These are phyloP conservation scores for Aureobasidium mangrovei DNA, from an alignment of 2,329 filamentous ascomycete genomes.

Conservation along the genomic window DNA sequence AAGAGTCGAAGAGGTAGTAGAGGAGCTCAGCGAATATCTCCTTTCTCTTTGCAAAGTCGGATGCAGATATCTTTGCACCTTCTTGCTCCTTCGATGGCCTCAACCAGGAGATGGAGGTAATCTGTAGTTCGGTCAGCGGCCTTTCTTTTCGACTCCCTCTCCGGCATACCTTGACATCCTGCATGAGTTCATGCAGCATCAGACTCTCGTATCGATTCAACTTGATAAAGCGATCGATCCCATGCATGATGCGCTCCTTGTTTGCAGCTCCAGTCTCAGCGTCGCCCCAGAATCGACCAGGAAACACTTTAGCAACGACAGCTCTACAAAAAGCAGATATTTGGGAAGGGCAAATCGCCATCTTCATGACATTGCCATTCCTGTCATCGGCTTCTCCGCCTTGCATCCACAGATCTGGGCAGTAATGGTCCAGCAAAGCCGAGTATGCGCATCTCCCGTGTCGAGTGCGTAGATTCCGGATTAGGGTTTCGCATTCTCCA, in stretches of 20 bases:
- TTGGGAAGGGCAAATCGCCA: conserved; percentile 57
- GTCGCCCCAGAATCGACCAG: conserved; percentile 63
- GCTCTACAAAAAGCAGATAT: conserved; percentile 85
- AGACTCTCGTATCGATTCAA: conserved; percentile 74
- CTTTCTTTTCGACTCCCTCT: not conserved
- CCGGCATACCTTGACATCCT: conserved; percentile 61
- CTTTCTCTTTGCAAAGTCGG: conserved; percentile 64
- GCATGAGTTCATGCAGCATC: conserved; percentile 66
- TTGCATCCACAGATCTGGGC: conserved; percentile 41
- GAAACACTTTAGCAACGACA: conserved; percentile 63
- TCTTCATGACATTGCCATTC: conserved; percentile 44
- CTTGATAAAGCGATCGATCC: conserved; percentile 68
- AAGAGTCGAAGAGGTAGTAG: conserved; percentile 88
- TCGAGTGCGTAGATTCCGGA: conserved; percentile 58
- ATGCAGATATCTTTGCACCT: conserved; percentile 52
- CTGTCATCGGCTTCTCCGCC: not conserved
- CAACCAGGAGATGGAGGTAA: conserved; percentile 53
- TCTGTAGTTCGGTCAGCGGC: not conserved
- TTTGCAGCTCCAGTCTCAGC: conserved; percentile 51
- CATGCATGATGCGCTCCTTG: conserved; percentile 50
- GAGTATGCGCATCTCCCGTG: conserved; percentile 71
- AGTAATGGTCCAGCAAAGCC: conserved; percentile 73
- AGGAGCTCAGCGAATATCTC: conserved; percentile 78
- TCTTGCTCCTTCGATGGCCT: conserved; percentile 40
- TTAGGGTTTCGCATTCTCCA: conserved; percentile 50